Percentiles rank a stretch among this genome's conserved stretches.
Evolutionary conservation across 2,329 filamentous ascomycete species (phyloP).

Genomic region (Diaporthe velutina): DNA sequence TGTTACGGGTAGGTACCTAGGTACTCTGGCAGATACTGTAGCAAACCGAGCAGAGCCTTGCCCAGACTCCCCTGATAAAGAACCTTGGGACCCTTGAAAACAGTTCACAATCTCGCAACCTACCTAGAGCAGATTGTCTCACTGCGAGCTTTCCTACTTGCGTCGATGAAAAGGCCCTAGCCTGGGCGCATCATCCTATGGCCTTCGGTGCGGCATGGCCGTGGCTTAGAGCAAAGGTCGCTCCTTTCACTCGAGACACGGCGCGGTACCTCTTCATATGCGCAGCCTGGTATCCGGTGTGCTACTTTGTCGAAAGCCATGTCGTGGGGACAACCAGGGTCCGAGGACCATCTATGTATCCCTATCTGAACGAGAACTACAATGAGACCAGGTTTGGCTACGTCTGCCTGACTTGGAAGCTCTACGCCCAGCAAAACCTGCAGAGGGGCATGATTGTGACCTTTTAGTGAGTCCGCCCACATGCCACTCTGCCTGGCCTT

Average conservation of each 20-base stretch:
- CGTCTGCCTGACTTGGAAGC: conserved; percentile 70
- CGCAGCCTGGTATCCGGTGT: conserved; percentile 72
- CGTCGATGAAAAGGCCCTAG: conserved; percentile 9
- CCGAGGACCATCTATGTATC: conserved; percentile 79
- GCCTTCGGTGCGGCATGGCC: conserved; percentile 35
- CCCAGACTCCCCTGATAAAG: neutral
- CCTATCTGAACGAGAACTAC: conserved; percentile 78
- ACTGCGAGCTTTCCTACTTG: neutral
- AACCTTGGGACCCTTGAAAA: neutral
- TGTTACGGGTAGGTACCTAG: neutral
- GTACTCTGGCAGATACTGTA: neutral
- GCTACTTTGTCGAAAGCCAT: conserved; percentile 72
- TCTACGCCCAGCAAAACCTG: conserved; percentile 68
- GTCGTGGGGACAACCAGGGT: conserved; percentile 71
- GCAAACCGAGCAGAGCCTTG: conserved; percentile 7
- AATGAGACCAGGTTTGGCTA: conserved; percentile 68
- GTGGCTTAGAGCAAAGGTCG: conserved; percentile 24
- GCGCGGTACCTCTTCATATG: conserved; percentile 64
- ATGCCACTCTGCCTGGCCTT: neutral
- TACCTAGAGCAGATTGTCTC: neutral
- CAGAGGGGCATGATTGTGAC: conserved; percentile 82
- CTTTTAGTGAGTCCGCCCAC: conserved; percentile 65
- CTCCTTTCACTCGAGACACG: conserved; percentile 52
- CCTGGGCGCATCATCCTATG: conserved; percentile 29
- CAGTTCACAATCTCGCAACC: neutral